Conservation (phyloP, 768 basidiomycete genomes). For the Termitomyces bulborhizus region DNA sequence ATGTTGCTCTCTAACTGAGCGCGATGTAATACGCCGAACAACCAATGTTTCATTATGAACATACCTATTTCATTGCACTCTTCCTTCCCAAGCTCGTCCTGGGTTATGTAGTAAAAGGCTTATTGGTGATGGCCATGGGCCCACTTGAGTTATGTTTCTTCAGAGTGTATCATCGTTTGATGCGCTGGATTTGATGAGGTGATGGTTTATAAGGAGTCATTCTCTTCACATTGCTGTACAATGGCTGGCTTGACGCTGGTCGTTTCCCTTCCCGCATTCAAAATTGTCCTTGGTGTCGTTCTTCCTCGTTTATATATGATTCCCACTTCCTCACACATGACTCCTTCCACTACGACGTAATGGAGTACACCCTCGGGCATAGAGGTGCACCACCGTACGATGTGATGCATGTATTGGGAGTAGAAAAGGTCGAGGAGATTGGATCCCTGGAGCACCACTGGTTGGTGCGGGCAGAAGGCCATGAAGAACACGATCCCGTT, state of each 20-base stretch:
- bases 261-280: conserved; percentile 25
- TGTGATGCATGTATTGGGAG: conserved; percentile 54
- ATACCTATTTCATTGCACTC: not conserved
- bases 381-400: conserved; percentile 50
- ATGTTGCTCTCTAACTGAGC: too few relatives aligned
- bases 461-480: conserved; percentile 59
- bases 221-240: conserved; percentile 14
- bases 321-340: conserved; percentile 43
- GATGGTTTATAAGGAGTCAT: conserved; percentile 1
- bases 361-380: conserved; percentile 50
- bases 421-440: conserved; percentile 83
- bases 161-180: not conserved
- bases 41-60: not conserved
- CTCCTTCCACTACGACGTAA: conserved; percentile 77
- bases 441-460: conserved; percentile 81
- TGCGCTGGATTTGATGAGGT: conserved; percentile 6
- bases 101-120: not conserved
- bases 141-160: not conserved
- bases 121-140: not conserved
- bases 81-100: too few relatives aligned
- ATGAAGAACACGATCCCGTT: conserved; percentile 33
- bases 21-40: too few relatives aligned
- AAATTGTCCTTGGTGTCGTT: conserved; percentile 23
- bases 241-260: conserved; percentile 28
- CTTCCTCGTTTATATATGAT: conserved; percentile 36